Percentiles rank a stretch among this genome's conserved stretches.
Conservation (phyloP, 306 rosid species). For the Styphnolobium japonicum region DNA sequence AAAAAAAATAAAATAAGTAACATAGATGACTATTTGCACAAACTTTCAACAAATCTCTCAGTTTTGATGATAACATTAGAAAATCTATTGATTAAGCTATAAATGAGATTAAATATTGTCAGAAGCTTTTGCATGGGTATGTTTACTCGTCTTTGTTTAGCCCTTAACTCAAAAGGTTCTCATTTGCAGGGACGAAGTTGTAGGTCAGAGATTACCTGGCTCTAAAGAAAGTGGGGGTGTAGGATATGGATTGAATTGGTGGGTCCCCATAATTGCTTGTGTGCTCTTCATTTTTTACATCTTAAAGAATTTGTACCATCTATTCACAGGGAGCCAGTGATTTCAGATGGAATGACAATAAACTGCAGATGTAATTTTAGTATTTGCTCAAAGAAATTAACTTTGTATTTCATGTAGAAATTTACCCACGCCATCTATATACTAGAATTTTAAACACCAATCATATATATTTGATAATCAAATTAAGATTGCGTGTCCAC, state of each 20-base stretch:
- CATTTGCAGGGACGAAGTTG: constrained; percentile 34
- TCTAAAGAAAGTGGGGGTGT: not conserved
- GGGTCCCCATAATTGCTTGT: constrained; percentile 37
- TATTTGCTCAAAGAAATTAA: not conserved
- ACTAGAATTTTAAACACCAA: too few relatives aligned
- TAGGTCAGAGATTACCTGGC: not conserved
- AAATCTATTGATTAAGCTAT: not conserved
- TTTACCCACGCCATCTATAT: too few relatives aligned
- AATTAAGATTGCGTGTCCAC: too few relatives aligned
- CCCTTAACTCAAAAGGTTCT: not conserved
- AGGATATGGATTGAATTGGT: constrained; percentile 29
- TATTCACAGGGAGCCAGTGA: constrained; percentile 26
- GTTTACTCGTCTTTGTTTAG: not conserved
- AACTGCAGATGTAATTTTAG: not conserved
- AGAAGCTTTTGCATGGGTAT: not conserved
- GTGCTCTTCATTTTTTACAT: constrained; percentile 31
- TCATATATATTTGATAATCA: too few relatives aligned
- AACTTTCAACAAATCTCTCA: not conserved
- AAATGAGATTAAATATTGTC: not conserved
- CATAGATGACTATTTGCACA: not conserved
- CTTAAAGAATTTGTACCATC: constrained; percentile 20
- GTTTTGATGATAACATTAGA: not conserved
- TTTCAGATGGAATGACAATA: constrained; percentile 18
- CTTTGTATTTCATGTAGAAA: too few relatives aligned
- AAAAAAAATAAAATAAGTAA: not conserved